A percentile compares a stretch with the other conserved stretches of the same genome.
These are phyloP conservation scores for Oxytropis ochrocephala DNA, from an alignment of 306 rosid species.

Conservation along the genomic window DNA sequence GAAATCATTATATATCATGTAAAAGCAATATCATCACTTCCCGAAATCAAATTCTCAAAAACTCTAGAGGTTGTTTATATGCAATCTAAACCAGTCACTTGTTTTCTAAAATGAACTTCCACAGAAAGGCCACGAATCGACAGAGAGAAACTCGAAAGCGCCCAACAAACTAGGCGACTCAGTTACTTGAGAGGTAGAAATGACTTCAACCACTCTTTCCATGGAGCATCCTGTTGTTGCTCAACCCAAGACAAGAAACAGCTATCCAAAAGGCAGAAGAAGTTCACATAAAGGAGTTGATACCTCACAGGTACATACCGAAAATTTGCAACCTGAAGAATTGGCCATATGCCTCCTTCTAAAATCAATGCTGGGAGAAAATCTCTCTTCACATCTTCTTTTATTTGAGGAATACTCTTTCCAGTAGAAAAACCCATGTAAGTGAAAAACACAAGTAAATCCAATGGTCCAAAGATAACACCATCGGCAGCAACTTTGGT, in stretches of 20 bases:
- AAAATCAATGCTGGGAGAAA: conserved; percentile 68
- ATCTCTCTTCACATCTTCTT: conserved; percentile 81
- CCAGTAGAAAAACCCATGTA: conserved; percentile 82
- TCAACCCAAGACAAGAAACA: conserved; percentile 93
- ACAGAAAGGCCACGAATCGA: not conserved
- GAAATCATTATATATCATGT: conserved; percentile 26
- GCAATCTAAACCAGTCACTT: conserved; percentile 22
- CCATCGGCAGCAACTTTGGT: conserved; percentile 74
- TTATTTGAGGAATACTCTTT: conserved; percentile 61
- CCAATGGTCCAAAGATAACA: conserved; percentile 67
- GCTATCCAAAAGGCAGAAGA: conserved; percentile 88
- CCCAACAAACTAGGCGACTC: conserved; percentile 24
- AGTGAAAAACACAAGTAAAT: conserved; percentile 65
- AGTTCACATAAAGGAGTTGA: conserved; percentile 84
- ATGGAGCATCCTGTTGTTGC: conserved; percentile 87
- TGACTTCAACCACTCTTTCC: conserved; percentile 84
- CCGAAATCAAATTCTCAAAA: conserved; percentile 14
- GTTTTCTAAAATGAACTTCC: conserved; percentile 18
- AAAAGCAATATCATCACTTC: conserved; percentile 21
- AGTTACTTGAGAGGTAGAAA: conserved; percentile 43
- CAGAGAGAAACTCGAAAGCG: not conserved
- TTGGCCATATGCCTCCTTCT: conserved; percentile 86
- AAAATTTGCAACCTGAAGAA: conserved; percentile 76
- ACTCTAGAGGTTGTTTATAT: conserved; percentile 7
- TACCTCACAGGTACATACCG: conserved; percentile 80